phyloP scores from a whole-genome alignment of 2,329 filamentous ascomycete genomes.

The Zopfia rhizophila region DNA sequence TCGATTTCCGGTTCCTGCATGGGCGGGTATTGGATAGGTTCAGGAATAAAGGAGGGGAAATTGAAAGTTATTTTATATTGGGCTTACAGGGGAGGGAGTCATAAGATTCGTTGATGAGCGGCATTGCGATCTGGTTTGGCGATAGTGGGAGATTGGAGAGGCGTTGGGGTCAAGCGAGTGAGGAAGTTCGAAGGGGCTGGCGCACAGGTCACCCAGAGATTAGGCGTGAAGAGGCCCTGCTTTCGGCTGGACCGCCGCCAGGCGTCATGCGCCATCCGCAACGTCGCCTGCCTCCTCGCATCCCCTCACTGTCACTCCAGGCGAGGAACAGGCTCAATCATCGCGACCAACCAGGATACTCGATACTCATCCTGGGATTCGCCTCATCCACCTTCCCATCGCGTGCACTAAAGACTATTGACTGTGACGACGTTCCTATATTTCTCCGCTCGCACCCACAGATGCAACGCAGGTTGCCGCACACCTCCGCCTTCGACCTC shows the following conservation, averaged over 20 bases:
- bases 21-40: slow-evolving; percentile 71
- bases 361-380: slow-evolving; percentile 2
- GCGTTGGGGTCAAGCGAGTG: slow-evolving; percentile 15
- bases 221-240: slow-evolving; percentile 3
- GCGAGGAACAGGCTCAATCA: not conserved
- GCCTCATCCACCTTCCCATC: slow-evolving; percentile 9
- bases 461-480: slow-evolving; percentile 14
- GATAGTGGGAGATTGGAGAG: slow-evolving; percentile 26
- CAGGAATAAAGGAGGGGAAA: slow-evolving; percentile 7
- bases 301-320: not conserved
- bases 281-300: not conserved
- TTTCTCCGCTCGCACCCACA: not conserved
- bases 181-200: slow-evolving; percentile 13
- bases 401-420: too few species aligned
- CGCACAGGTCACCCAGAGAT: slow-evolving; percentile 11
- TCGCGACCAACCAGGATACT: not conserved
- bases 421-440: slow-evolving; percentile 9
- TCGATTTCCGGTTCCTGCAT: slow-evolving; percentile 18
- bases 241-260: slow-evolving; percentile 15
- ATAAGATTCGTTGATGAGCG: slow-evolving; percentile 74
- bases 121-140: slow-evolving; percentile 61
- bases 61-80: slow-evolving; percentile 1
- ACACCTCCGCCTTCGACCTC: slow-evolving; percentile 31
- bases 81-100: slow-evolving; percentile 82
- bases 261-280: slow-evolving; percentile 26